These are phyloP conservation scores for Microcyclosporella mali DNA, from an alignment of 2,329 filamentous ascomycete species.

Conservation along the genomic window DNA sequence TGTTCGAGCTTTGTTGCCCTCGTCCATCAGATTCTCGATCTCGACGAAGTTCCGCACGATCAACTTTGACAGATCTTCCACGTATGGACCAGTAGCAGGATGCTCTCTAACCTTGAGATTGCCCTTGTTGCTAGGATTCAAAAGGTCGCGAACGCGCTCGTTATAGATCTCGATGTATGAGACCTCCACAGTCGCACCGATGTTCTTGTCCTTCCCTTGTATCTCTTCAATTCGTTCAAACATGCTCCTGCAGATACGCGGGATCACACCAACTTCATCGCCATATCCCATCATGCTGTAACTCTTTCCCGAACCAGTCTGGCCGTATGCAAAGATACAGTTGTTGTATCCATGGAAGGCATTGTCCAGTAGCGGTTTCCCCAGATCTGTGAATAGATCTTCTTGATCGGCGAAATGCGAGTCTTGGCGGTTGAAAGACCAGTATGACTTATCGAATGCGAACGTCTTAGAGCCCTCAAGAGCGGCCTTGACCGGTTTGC, in stretches of 20 bases:
- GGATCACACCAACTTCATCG: slow-evolving; percentile 90
- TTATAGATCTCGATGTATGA: slow-evolving; percentile 99
- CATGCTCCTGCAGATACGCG: slow-evolving; percentile 96
- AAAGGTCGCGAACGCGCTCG: slow-evolving; percentile 86
- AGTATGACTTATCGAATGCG: slow-evolving; percentile 95
- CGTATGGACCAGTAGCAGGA: slow-evolving; percentile 93
- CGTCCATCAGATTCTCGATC: slow-evolving; percentile 97
- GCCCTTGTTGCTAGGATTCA: slow-evolving; percentile 92
- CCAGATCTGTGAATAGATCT: slow-evolving; percentile 80
- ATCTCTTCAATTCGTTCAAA: slow-evolving; percentile 75
- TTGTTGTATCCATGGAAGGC: slow-evolving; percentile 99
- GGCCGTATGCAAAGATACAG: slow-evolving; percentile 98
- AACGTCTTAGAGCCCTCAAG: slow-evolving; percentile 72
- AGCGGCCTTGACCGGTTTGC: slow-evolving; percentile 60
- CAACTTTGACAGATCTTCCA: slow-evolving; percentile 93
- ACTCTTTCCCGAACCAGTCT: slow-evolving; percentile 96
- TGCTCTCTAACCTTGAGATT: slow-evolving; percentile 97
- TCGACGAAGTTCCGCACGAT: slow-evolving; percentile 89
- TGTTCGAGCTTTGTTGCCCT: slow-evolving; percentile 96
- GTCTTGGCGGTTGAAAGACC: slow-evolving; percentile 85
- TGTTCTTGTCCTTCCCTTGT: slow-evolving; percentile 63
- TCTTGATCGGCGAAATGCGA: slow-evolving; percentile 83
- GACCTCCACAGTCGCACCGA: slow-evolving; percentile 90
- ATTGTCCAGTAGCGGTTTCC: slow-evolving; percentile 88
- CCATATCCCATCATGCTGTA: slow-evolving; percentile 99